These are phyloP conservation scores for Mycena floridula DNA, from an alignment of 768 basidiomycete genomes.

Conservation along the genomic window DNA sequence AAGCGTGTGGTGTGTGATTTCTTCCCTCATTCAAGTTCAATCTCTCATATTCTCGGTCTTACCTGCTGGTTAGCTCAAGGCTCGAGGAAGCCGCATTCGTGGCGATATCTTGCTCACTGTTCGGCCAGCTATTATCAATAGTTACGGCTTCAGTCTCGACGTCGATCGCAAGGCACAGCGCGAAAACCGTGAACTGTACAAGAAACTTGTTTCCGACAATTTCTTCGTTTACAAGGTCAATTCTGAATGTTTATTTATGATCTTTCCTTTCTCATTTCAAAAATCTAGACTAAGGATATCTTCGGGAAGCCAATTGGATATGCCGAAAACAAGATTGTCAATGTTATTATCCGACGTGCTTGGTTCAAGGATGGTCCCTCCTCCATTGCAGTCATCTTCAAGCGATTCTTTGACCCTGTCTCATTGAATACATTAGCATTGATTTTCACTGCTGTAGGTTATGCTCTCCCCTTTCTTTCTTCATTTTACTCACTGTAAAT, in stretches of 20 bases:
- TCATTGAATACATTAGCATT: background rate
- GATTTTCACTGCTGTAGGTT: background rate
- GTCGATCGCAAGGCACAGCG: background rate
- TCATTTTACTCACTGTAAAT: background rate
- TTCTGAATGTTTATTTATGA: no score
- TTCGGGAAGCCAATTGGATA: no score
- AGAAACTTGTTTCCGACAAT: background rate
- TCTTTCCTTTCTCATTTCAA: no score
- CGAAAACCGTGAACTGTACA: slow-evolving; percentile 2
- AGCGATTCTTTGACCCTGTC: background rate
- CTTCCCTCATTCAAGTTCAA: no score
- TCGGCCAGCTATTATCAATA: background rate
- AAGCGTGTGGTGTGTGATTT: no score
- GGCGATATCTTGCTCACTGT: background rate
- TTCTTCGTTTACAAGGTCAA: background rate
- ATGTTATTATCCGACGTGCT: background rate
- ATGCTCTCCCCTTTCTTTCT: background rate
- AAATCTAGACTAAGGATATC: no score
- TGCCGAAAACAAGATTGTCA: no score
- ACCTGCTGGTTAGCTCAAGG: no score
- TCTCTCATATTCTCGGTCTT: no score
- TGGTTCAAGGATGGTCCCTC: background rate
- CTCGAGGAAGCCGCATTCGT: background rate
- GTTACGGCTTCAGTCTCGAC: background rate
- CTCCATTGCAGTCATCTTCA: background rate